Percentiles rank a stretch among this genome's conserved stretches.
Evolutionary conservation across 495 filamentous ascomycete species (phyloP).

Genomic region (Margaritispora aquatica): DNA sequence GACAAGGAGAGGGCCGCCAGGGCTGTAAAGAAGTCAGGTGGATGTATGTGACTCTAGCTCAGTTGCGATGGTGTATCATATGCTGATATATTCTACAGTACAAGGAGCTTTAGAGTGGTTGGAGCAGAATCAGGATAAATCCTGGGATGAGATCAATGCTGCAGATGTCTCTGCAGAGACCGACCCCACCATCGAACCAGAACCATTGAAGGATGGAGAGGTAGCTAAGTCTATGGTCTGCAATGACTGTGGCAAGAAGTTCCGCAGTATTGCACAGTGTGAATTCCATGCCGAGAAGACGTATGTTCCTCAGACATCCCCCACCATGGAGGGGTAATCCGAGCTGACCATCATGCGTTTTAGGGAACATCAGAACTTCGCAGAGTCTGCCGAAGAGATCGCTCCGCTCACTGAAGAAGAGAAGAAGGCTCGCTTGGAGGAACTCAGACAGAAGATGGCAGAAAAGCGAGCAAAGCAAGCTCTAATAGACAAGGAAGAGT

Average conservation of each 20-base stretch:
- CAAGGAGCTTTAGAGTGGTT: conserved; percentile 92
- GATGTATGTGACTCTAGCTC: conserved; percentile 46
- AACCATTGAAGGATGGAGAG: conserved; percentile 55
- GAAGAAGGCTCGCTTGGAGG: conserved; percentile 70
- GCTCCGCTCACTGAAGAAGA: conserved; percentile 88
- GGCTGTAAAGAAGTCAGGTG: conserved; percentile 71
- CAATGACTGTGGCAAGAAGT: conserved; percentile 90
- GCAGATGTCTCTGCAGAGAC: conserved; percentile 33
- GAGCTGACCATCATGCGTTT: conserved; percentile 12
- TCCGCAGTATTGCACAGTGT: conserved; percentile 71
- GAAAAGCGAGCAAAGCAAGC: conserved; percentile 67
- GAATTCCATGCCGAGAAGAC: conserved; percentile 89
- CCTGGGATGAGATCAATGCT: conserved; percentile 67
- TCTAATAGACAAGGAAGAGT: conserved; percentile 71
- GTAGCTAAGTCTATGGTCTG: conserved; percentile 56
- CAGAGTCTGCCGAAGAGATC: conserved; percentile 87
- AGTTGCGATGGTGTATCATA: neutral
- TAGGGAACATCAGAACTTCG: conserved; percentile 82
- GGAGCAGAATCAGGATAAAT: conserved; percentile 78
- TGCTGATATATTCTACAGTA: conserved; percentile 43
- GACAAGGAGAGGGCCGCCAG: conserved; percentile 72
- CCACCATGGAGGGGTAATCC: neutral
- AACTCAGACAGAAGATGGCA: conserved; percentile 64
- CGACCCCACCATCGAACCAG: conserved; percentile 42
- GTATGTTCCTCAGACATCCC: conserved; percentile 27